Evolutionary conservation across 1,139 yeast genomes (phyloP).

Genomic region (Arxiozyma bovina): DNA sequence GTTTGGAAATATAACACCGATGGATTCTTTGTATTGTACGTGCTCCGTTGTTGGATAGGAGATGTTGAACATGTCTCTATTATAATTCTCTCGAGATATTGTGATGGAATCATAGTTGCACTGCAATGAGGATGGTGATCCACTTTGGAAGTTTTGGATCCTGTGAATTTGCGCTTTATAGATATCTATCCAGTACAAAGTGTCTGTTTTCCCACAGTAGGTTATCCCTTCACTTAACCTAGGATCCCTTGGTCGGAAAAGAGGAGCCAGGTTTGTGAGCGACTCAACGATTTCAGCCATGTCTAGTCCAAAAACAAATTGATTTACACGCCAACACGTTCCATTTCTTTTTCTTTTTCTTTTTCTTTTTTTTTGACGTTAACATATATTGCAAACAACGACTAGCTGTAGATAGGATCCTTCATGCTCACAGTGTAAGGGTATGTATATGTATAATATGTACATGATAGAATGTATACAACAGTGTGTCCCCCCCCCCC

Average conservation of each 20-base stretch:
- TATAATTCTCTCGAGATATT: slow-evolving; percentile 16
- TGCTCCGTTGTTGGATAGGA: slow-evolving; percentile 1
- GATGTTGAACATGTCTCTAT: slow-evolving; percentile 9
- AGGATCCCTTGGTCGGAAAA: slow-evolving; percentile 33
- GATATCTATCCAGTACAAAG: slow-evolving; percentile 65
- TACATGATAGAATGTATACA: no score
- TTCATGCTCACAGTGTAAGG: no score
- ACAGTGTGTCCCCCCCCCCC: no score
- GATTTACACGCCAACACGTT: no score
- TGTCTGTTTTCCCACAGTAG: slow-evolving; percentile 47
- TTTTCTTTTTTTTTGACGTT: neutral
- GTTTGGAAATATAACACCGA: slow-evolving; percentile 57
- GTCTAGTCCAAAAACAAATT: no score
- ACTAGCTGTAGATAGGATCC: no score
- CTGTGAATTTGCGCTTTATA: slow-evolving; percentile 50
- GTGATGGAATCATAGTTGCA: slow-evolving; percentile 36
- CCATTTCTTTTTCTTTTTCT: neutral
- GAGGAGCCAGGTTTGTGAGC: neutral
- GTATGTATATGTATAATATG: no score
- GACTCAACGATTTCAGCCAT: slow-evolving; percentile 5
- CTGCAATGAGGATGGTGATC: neutral
- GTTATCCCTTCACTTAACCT: slow-evolving; percentile 60
- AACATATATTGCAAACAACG: no score
- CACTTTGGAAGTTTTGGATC: slow-evolving; percentile 13
- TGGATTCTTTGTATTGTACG: slow-evolving; percentile 31